A percentile compares a stretch with the other conserved stretches of the same genome.
Evolutionary conservation across 352 stramenopile species (phyloP).

Genomic region (Peronospora belbahrii): DNA sequence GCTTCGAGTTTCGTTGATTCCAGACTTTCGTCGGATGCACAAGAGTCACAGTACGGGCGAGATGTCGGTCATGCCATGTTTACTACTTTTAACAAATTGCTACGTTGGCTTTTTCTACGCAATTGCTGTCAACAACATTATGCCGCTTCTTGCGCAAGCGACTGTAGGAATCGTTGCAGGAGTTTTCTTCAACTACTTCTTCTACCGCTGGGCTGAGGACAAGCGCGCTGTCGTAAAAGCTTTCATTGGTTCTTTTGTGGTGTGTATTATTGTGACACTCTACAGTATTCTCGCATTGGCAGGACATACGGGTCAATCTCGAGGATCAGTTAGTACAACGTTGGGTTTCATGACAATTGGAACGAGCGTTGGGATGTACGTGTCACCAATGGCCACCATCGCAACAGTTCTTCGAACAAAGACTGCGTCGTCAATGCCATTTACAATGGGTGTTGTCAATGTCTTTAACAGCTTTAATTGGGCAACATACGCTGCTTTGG

Average conservation of each 20-base stretch:
- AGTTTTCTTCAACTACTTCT: constrained; percentile 25
- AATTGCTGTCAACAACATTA: constrained; percentile 18
- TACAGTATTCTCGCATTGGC: constrained; percentile 30
- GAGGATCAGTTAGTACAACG: constrained; percentile 22
- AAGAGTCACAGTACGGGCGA: constrained; percentile 25
- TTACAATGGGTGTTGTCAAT: constrained; percentile 19
- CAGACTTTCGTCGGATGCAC: constrained; percentile 30
- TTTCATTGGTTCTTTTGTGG: constrained; percentile 6
- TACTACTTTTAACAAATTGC: constrained; percentile 26
- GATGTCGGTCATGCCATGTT: constrained; percentile 28
- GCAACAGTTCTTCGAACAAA: constrained; percentile 22
- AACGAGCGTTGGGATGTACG: constrained; percentile 45
- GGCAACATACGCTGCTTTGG: constrained; percentile 4
- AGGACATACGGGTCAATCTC: constrained; percentile 22
- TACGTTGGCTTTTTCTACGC: constrained; percentile 28
- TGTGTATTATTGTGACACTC: constrained; percentile 24
- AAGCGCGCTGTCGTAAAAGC: constrained; percentile 9
- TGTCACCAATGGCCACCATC: constrained; percentile 47
- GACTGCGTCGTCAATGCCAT: constrained; percentile 18
- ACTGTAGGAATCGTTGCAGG: constrained; percentile 20
- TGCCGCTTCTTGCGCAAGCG: constrained; percentile 23
- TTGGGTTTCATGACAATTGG: constrained; percentile 45
- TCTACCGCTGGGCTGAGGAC: constrained; percentile 20
- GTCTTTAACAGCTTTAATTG: constrained; percentile 15
- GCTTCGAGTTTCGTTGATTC: constrained; percentile 27